Percentiles rank a stretch among this genome's conserved stretches.
These are phyloP conservation scores for Auricularia sp. DNA, from an alignment of 768 basidiomycete genomes.

Conservation along the genomic window DNA sequence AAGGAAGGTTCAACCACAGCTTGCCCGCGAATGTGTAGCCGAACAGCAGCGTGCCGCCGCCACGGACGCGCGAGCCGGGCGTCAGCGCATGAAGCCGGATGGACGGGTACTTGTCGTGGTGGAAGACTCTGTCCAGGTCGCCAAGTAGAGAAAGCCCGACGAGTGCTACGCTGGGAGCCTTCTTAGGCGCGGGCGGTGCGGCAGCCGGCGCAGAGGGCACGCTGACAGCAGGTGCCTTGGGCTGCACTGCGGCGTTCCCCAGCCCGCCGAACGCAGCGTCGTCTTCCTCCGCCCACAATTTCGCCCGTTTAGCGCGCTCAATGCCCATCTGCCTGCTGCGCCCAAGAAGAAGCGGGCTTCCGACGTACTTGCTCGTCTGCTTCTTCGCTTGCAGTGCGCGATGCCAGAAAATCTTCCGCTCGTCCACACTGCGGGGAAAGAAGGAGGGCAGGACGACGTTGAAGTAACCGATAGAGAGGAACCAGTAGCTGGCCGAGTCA, in stretches of 20 bases:
- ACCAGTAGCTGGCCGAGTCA: conserved; percentile 56
- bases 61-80: conserved; percentile 70
- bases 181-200: conserved; percentile 13
- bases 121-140: conserved; percentile 73
- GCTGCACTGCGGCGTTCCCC: neutral
- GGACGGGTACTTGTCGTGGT: conserved; percentile 45
- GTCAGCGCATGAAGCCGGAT: conserved; percentile 64
- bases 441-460: conserved; percentile 76
- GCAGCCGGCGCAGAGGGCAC: neutral
- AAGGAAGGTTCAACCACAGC: conserved; percentile 71
- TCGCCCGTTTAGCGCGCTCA: conserved; percentile 49
- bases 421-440: conserved; percentile 33
- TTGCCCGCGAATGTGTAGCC: conserved; percentile 66
- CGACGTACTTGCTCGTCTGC: conserved; percentile 56
- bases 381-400: conserved; percentile 56
- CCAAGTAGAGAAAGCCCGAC: conserved; percentile 78
- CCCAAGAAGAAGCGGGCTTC: conserved; percentile 48
- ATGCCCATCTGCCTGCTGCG: conserved; percentile 58
- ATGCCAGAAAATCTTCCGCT: conserved; percentile 55
- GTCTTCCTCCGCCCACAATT: conserved; percentile 65
- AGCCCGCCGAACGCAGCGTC: conserved; percentile 29
- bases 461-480: conserved; percentile 69
- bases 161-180: conserved; percentile 49
- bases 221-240: neutral
- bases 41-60: conserved; percentile 72